Conservation (phyloP, 768 basidiomycete species). For the Pulveroboletus sp. region DNA sequence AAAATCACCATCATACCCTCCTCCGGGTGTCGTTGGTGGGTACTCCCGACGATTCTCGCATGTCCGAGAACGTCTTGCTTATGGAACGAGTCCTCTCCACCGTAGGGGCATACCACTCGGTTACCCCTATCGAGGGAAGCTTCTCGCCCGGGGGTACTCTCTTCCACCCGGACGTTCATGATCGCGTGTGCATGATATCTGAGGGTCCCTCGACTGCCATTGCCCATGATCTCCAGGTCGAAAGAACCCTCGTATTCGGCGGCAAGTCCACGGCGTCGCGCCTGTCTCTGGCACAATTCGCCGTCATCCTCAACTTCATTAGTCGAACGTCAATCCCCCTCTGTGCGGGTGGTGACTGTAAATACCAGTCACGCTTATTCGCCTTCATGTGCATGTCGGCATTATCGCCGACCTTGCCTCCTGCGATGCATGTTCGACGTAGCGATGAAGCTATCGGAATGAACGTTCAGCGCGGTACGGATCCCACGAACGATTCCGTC, state of each 20-base stretch:
- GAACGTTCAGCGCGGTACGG: not conserved
- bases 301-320: slow-evolving; percentile 4
- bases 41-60: not conserved
- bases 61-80: not conserved
- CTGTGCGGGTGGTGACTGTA: slow-evolving; percentile 10
- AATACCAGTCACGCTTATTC: slow-evolving; percentile 13
- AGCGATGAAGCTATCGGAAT: not conserved
- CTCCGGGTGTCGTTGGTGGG: not conserved
- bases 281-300: slow-evolving; percentile 2
- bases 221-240: slow-evolving; percentile 2
- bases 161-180: slow-evolving; percentile 13
- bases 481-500: slow-evolving; percentile 3
- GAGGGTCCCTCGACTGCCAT: not conserved
- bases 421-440: not conserved
- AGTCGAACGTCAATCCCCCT: slow-evolving; percentile 3
- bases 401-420: slow-evolving; percentile 6
- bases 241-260: slow-evolving; percentile 5
- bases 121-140: not conserved
- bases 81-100: slow-evolving; percentile 18
- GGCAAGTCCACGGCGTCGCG: not conserved
- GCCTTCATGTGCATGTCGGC: slow-evolving; percentile 11
- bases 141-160: not conserved
- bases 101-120: slow-evolving; percentile 1
- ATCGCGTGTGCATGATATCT: not conserved
- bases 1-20: not conserved